Percentiles rank a stretch among this genome's conserved stretches.
Conservation (phyloP, 2,329 filamentous ascomycete genomes). For the Scolecobasidium constrictum region DNA sequence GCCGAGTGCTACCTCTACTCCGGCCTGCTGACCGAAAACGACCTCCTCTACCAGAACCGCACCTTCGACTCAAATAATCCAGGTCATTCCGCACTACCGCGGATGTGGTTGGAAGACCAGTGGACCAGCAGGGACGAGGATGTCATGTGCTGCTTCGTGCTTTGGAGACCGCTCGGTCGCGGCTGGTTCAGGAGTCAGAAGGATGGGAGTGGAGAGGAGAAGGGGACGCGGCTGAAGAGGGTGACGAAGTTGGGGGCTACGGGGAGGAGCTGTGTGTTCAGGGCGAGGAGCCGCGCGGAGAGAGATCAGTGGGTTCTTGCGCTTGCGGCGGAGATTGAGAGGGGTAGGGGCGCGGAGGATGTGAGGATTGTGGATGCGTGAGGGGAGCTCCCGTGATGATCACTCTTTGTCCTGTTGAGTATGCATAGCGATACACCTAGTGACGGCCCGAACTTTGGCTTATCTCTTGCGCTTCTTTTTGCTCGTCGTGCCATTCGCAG, state of each 20-base stretch:
- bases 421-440: no score
- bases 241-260: constrained; percentile 51
- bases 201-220: constrained; percentile 23
- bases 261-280: constrained; percentile 54
- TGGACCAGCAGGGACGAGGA: constrained; percentile 55
- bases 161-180: constrained; percentile 47
- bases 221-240: constrained; percentile 41
- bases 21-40: constrained; percentile 49
- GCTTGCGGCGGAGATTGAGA: constrained; percentile 55
- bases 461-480: no score
- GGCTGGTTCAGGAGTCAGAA: constrained; percentile 39
- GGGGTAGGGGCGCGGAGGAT: constrained; percentile 41
- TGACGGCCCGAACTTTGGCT: no score
- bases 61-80: constrained; percentile 54
- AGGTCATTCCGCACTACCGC: constrained; percentile 46
- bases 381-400: no score
- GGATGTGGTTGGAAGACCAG: constrained; percentile 48
- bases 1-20: constrained; percentile 56
- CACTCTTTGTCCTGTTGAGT: no score
- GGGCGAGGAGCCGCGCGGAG: constrained; percentile 52
- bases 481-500: no score
- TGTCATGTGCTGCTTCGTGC: constrained; percentile 55
- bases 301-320: constrained; percentile 58
- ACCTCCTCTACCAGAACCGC: constrained; percentile 53
- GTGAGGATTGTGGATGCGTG: constrained; percentile 27